Base-by-base conservation (phyloP, 1,284 basidiomycete species). In the Clitocybe nebularis region DNA sequence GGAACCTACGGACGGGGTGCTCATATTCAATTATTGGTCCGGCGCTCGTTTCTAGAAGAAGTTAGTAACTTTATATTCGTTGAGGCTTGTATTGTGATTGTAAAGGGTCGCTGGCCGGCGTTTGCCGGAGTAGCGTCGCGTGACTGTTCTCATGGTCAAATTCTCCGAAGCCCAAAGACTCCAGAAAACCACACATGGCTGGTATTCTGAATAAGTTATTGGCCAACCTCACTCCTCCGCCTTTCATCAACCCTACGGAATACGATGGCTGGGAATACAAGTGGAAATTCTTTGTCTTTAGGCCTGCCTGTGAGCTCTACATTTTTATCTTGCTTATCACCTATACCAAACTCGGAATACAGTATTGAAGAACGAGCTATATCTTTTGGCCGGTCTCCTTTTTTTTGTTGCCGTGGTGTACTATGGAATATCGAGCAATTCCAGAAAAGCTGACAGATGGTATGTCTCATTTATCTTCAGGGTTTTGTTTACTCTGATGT, bases 281-380 rank as follows among this genome's bases (percentile, higher is more conserved):
- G 48, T 92, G 84, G 83, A 84, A 76, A 58, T 72, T 81, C 49
- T 66, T 94, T 53, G 77, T 82, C 33, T 89, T 93, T 66, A 71
- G 89, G 38, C 91, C 91, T 8, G 85, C 83, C n/a, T 61, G 85
- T 86, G 55, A 46, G 79, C n/a, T 39, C 43, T 11, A 3, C 29
- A 50, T 23, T 14, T 22, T 33, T 37, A 20, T 36, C 14, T 19
- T 21, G 26, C 45, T 37, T 39, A 25, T 46, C 39, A 28, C 29
- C 39, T 44, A 45, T 45, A 34, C 45, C 36, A 41, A 44, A 16
- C 19, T 17, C 14, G 29, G 13, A 36, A 24, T 25, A 36, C 42
- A 79, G 81, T 79, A 16, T 84, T 93, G 66, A 68, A 81, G 59
- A 68, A 67, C 14, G 90, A 93, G 61, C 72, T 66, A 0, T 68